These are phyloP conservation scores for Acanthamoeba divionensis DNA, from an alignment of 208 protist genomes.

Conservation along the genomic window DNA sequence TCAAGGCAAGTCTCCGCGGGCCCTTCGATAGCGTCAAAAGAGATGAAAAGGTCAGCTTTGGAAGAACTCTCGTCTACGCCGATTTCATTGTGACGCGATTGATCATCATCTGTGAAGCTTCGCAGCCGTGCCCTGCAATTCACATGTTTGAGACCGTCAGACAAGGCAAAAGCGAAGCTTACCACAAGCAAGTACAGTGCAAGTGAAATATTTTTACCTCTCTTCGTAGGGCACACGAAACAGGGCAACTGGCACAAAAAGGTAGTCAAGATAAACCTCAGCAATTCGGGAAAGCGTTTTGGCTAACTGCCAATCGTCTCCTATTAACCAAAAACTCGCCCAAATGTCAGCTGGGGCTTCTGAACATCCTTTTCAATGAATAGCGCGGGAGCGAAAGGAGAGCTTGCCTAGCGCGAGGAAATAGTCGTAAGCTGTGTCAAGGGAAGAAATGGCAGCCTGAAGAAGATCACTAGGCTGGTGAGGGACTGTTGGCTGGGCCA, in stretches of 20 bases:
- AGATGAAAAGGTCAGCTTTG: conserved; percentile 43
- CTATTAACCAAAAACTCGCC: too few species aligned
- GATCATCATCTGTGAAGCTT: background rate
- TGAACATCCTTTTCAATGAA: too few species aligned
- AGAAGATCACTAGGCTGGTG: background rate
- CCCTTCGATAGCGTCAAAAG: conserved; percentile 23
- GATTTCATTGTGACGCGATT: background rate
- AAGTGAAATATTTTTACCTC: background rate
- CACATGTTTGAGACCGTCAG: too few species aligned
- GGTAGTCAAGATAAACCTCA: background rate
- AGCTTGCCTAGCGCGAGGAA: conserved; percentile 22
- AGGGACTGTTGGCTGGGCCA: background rate
- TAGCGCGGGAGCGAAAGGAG: too few species aligned
- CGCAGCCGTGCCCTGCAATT: too few species aligned
- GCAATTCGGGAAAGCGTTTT: conserved; percentile 18
- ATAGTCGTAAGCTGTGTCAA: conserved; percentile 29
- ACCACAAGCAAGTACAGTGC: background rate
- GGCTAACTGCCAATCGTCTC: conserved; percentile 9
- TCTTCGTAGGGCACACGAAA: conserved; percentile 32
- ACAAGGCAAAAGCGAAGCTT: too few species aligned
- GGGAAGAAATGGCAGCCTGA: background rate
- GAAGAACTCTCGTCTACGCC: too few species aligned
- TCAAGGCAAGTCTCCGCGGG: conserved; percentile 10
- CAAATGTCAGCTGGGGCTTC: too few species aligned
- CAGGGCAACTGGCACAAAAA: background rate